Percentiles rank a stretch among this genome's conserved stretches.
Evolutionary conservation across 169 alveolate species (phyloP).

Genomic region (Eimeria mitis): DNA sequence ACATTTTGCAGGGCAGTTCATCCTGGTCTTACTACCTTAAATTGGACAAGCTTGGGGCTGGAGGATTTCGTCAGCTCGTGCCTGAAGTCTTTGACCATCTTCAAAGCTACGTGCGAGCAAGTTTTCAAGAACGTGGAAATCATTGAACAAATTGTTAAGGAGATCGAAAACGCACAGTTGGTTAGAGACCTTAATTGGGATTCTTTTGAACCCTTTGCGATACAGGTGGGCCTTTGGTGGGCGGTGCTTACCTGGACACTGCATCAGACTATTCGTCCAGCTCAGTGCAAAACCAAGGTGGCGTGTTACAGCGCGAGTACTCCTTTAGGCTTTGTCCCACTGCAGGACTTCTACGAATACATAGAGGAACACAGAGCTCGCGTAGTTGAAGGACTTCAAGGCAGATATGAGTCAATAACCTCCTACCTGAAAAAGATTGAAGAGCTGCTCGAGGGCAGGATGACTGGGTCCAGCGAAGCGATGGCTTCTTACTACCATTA

Average conservation of each 20-base stretch:
- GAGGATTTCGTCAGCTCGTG: conserved; percentile 93
- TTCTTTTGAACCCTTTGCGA: conserved; percentile 82
- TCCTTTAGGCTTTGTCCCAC: neutral
- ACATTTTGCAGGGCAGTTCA: conserved; percentile 84
- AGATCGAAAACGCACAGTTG: conserved; percentile 90
- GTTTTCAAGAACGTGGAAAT: conserved; percentile 94
- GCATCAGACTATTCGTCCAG: neutral
- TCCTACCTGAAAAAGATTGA: conserved; percentile 93
- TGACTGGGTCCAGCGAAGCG: conserved; percentile 89
- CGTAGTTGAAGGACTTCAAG: conserved; percentile 90
- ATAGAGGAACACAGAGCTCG: conserved; percentile 93
- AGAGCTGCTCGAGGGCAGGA: conserved; percentile 93
- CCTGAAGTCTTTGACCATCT: conserved; percentile 86
- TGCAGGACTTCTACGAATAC: conserved; percentile 90
- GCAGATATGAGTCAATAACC: conserved; percentile 93
- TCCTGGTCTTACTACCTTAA: conserved; percentile 93
- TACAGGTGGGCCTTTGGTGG: conserved; percentile 32
- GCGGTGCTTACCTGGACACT: neutral
- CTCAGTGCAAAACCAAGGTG: neutral
- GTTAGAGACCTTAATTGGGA: conserved; percentile 92
- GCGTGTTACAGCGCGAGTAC: neutral
- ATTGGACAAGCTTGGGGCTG: conserved; percentile 96
- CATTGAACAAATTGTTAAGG: conserved; percentile 92
- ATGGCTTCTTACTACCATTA: conserved; percentile 95
- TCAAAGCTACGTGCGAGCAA: conserved; percentile 91